Conservation (phyloP, 2,329 filamentous ascomycete species). For the Fonsecaea pugnacius region DNA sequence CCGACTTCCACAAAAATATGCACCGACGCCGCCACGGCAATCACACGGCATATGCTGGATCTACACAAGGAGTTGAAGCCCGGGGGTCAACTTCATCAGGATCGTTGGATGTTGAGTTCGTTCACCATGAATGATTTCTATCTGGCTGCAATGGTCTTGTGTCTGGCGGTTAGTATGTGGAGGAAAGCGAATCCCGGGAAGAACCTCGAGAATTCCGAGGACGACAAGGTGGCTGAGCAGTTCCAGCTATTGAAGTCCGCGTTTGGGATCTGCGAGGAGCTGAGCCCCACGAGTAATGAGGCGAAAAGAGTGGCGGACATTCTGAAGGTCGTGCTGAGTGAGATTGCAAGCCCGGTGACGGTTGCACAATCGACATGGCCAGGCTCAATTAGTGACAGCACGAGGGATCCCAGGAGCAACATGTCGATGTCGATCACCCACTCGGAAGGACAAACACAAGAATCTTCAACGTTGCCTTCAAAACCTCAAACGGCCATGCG, state of each 20-base stretch:
- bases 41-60: conserved; percentile 56
- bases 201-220: conserved; percentile 25
- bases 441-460: background rate
- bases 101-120: conserved; percentile 63
- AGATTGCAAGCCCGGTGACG: background rate
- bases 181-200: conserved; percentile 27
- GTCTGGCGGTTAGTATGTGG: conserved; percentile 46
- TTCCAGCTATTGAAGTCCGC: conserved; percentile 28
- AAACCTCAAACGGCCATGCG: background rate
- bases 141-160: conserved; percentile 65
- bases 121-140: conserved; percentile 66
- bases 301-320: conserved; percentile 35
- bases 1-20: conserved; percentile 53
- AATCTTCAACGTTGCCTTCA: background rate
- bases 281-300: conserved; percentile 32
- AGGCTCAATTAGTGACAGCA: background rate
- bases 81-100: conserved; percentile 57
- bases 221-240: conserved; percentile 28
- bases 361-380: background rate
- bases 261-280: conserved; percentile 35
- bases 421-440: background rate
- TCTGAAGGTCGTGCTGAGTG: conserved; percentile 25
- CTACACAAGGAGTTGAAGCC: conserved; percentile 58
- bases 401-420: background rate
- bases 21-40: conserved; percentile 53